phyloP scores from a whole-genome alignment of 2,329 filamentous ascomycete species.

The Aspergillus texensis region DNA sequence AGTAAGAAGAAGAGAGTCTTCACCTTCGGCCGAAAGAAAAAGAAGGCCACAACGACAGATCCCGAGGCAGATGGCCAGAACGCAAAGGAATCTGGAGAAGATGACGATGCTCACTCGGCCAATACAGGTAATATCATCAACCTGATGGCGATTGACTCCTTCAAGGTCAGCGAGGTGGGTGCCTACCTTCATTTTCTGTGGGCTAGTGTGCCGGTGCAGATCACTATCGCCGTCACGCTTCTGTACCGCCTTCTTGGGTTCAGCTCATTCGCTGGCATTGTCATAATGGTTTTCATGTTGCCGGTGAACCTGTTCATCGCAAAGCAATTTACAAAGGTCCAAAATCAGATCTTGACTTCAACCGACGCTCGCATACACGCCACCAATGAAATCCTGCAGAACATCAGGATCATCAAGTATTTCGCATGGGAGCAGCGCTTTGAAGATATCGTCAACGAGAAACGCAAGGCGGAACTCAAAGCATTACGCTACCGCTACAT shows the following conservation, averaged over 20 bases:
- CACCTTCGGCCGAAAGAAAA: conserved; percentile 63
- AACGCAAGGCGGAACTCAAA: conserved; percentile 75
- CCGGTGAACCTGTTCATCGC: conserved; percentile 90
- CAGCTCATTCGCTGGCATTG: conserved; percentile 90
- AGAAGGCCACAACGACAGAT: conserved; percentile 29
- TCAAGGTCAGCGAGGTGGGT: conserved; percentile 94
- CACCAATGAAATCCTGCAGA: conserved; percentile 95
- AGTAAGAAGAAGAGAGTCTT: conserved; percentile 50
- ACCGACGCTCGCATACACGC: conserved; percentile 96
- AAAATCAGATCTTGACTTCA: conserved; percentile 87
- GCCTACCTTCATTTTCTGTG: conserved; percentile 96
- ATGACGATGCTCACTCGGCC: conserved; percentile 69
- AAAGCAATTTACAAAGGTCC: conserved; percentile 78
- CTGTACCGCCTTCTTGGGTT: conserved; percentile 89
- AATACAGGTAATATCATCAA: conserved; percentile 99
- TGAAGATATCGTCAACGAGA: conserved; percentile 82
- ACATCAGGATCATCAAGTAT: conserved; percentile 98
- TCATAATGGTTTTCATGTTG: conserved; percentile 84
- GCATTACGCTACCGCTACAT: conserved; percentile 81
- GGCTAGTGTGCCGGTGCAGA: conserved; percentile 85
- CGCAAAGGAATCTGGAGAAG: conserved; percentile 30
- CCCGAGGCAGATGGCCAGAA: conserved; percentile 19
- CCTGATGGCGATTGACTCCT: conserved; percentile 98
- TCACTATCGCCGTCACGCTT: conserved; percentile 76
- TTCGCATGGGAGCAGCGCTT: conserved; percentile 98